phyloP scores from a whole-genome alignment of 192 early-diverging fungal genomes.

The Dispira simplex region DNA sequence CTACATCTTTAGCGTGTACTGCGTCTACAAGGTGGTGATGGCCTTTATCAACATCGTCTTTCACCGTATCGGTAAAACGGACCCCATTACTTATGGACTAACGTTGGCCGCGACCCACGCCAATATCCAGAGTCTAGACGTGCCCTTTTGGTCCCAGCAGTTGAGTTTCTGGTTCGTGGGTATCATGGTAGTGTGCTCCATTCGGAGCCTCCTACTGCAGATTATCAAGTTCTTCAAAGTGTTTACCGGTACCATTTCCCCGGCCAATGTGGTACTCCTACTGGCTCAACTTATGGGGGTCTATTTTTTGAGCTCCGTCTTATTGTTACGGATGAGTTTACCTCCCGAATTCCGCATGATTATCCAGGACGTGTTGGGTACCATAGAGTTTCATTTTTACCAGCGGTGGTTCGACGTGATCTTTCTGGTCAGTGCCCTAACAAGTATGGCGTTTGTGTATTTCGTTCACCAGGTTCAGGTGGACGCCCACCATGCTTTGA shows the following conservation, averaged over 20 bases:
- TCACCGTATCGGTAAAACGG: conserved; percentile 49
- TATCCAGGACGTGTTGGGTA: conserved; percentile 61
- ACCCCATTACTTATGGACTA: conserved; percentile 71
- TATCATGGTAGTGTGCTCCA: conserved; percentile 74
- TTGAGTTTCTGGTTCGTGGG: conserved; percentile 86
- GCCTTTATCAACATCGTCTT: conserved; percentile 65
- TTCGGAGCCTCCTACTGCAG: conserved; percentile 74
- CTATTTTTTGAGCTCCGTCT: conserved; percentile 79
- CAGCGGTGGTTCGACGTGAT: conserved; percentile 91
- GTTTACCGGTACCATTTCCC: conserved; percentile 51
- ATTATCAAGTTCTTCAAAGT: conserved; percentile 63
- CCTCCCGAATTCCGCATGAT: conserved; percentile 70
- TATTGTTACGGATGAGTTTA: conserved; percentile 84
- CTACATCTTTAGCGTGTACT: conserved; percentile 77
- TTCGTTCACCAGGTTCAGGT: conserved; percentile 43
- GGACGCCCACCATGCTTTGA: conserved; percentile 30
- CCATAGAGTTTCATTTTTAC: conserved; percentile 82
- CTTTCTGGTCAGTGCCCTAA: conserved; percentile 66
- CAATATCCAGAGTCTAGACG: conserved; percentile 45
- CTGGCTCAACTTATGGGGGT: conserved; percentile 83
- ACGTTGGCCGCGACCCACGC: conserved; percentile 51
- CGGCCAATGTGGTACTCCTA: conserved; percentile 59
- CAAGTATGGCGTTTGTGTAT: conserved; percentile 55
- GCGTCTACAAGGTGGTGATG: conserved; percentile 75
- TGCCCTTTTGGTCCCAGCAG: conserved; percentile 78